Percentiles rank a stretch among this genome's conserved stretches.
Evolutionary conservation across 2,329 filamentous ascomycete species (phyloP).

Genomic region (Nectriaceae sp.): DNA sequence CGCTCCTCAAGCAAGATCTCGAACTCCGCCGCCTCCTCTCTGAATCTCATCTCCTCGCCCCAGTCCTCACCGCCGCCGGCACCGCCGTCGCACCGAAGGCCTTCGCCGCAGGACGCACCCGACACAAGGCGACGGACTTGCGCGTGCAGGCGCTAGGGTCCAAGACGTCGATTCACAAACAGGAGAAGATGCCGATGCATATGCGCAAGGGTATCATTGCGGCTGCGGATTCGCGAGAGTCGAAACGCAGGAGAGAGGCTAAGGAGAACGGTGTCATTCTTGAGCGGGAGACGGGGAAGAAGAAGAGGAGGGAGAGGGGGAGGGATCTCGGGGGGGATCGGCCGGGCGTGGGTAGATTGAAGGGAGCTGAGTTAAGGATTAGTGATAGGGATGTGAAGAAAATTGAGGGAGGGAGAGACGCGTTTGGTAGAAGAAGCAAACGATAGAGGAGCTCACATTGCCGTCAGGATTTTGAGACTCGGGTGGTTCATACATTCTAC

Average conservation of each 20-base stretch:
- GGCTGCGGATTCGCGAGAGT: slow-evolving; percentile 66
- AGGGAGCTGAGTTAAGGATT: slow-evolving; percentile 75
- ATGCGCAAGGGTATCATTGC: slow-evolving; percentile 82
- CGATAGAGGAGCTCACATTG: slow-evolving; percentile 19
- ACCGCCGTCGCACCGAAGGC: slow-evolving; percentile 41
- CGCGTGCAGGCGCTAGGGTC: slow-evolving; percentile 80
- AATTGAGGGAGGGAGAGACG: slow-evolving; percentile 60
- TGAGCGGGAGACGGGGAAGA: slow-evolving; percentile 56
- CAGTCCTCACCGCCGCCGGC: slow-evolving; percentile 46
- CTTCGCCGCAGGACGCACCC: slow-evolving; percentile 66
- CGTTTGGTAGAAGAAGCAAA: slow-evolving; percentile 41
- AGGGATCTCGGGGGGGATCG: slow-evolving; percentile 67
- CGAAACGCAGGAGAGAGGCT: slow-evolving; percentile 74
- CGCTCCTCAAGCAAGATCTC: slow-evolving; percentile 86
- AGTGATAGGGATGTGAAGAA: slow-evolving; percentile 74
- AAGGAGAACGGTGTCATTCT: slow-evolving; percentile 89
- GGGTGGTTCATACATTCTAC: too few species aligned
- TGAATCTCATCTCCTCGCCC: slow-evolving; percentile 81
- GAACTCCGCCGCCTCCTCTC: slow-evolving; percentile 86
- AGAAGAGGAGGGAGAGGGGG: slow-evolving; percentile 43
- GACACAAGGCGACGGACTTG: slow-evolving; percentile 81
- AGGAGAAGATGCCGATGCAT: slow-evolving; percentile 86
- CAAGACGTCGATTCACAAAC: slow-evolving; percentile 72
- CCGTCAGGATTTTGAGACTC: too few species aligned
- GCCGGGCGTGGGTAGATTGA: slow-evolving; percentile 79